A percentile compares a stretch with the other conserved stretches of the same genome.
phyloP scores from a whole-genome alignment of 176 grass and related monocot genomes.

The Neostapfia colusana region DNA sequence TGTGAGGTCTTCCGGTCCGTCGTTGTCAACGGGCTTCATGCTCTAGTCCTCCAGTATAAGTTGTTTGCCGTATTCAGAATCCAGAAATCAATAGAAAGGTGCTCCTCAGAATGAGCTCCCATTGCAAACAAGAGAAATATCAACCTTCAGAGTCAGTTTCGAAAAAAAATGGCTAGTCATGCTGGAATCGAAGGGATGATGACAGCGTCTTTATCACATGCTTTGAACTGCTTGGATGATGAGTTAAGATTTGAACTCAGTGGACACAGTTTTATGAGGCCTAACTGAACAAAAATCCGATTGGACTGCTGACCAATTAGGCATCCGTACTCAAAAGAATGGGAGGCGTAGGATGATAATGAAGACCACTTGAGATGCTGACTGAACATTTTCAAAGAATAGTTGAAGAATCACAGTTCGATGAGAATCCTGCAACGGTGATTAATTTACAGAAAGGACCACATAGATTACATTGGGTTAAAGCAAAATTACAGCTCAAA shows the following conservation, averaged over 20 bases:
- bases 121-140: slow-evolving; percentile 14
- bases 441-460: slow-evolving; percentile 62
- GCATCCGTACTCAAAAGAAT: background rate
- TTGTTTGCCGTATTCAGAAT: background rate
- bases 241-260: background rate
- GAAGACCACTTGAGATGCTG: background rate
- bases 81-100: slow-evolving; percentile 22
- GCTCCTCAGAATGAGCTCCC: slow-evolving; percentile 18
- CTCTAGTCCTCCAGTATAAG: background rate
- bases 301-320: background rate
- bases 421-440: slow-evolving; percentile 34
- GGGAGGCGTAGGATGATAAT: background rate
- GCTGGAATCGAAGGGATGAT: slow-evolving; percentile 30
- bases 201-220: background rate
- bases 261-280: background rate
- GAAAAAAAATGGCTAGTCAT: background rate
- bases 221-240: slow-evolving; percentile 3
- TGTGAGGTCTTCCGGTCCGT: slow-evolving; percentile 18
- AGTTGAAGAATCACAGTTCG: slow-evolving; percentile 27
- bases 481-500: slow-evolving; percentile 20
- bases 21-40: slow-evolving; percentile 34
- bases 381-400: slow-evolving; percentile 10
- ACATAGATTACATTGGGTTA: background rate
- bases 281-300: background rate
- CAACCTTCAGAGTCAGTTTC: slow-evolving; percentile 2